These are phyloP conservation scores for Pleurotus ostreatus DNA, from an alignment of 768 basidiomycete species.

Conservation along the genomic window DNA sequence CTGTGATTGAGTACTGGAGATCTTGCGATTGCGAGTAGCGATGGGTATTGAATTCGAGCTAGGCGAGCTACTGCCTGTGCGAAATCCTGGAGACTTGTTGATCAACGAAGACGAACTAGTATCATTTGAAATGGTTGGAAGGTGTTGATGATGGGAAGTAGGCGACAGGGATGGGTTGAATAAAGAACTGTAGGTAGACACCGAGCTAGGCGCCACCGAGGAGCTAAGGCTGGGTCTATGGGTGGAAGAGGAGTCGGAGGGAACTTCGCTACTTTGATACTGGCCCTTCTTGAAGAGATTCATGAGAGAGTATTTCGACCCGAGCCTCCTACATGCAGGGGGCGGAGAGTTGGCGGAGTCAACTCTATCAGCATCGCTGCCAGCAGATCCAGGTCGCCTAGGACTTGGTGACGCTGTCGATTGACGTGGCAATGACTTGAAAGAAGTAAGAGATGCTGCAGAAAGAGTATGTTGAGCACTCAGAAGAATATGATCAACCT, in stretches of 20 bases:
- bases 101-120: conserved; percentile 13
- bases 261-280: conserved; percentile 26
- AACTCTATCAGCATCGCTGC: conserved; percentile 54
- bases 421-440: conserved; percentile 12
- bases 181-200: conserved; percentile 11
- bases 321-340: conserved; percentile 39
- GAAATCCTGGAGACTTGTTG: conserved; percentile 11
- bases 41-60: conserved; percentile 2
- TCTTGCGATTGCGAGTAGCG: not conserved
- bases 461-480: not conserved
- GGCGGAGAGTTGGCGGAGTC: conserved; percentile 12
- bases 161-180: conserved; percentile 23
- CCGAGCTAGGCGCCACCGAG: conserved; percentile 6
- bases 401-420: conserved; percentile 21
- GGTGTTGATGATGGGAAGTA: conserved; percentile 22
- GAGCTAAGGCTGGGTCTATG: conserved; percentile 13
- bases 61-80: not conserved
- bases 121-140: conserved; percentile 17
- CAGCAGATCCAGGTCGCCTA: conserved; percentile 69
- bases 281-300: conserved; percentile 68
- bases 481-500: conserved; percentile 1
- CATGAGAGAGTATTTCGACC: conserved; percentile 71
- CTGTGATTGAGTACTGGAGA: conserved; percentile 14
- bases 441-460: conserved; percentile 17
- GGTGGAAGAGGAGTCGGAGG: conserved; percentile 13